Evolutionary conservation across 441 rosid genomes (phyloP).

Genomic region (Daphne laureola): DNA sequence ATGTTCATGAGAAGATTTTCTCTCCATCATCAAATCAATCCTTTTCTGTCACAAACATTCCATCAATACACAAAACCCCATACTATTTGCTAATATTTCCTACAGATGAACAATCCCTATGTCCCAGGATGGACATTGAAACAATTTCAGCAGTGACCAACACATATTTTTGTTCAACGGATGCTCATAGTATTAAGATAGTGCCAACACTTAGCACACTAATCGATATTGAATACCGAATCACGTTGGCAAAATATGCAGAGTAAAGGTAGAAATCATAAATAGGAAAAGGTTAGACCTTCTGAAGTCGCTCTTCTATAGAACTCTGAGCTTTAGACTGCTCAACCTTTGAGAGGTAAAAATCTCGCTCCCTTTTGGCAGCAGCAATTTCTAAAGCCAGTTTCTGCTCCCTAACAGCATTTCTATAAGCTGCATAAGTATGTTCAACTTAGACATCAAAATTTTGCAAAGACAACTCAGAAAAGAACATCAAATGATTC

Average conservation of each 20-base stretch:
- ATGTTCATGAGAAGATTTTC: too few relatives aligned
- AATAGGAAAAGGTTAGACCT: constrained; percentile 34
- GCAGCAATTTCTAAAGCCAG: constrained; percentile 74
- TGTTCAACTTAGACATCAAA: constrained; percentile 15
- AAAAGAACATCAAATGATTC: constrained; percentile 8
- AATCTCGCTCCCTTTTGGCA: constrained; percentile 87
- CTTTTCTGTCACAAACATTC: too few relatives aligned
- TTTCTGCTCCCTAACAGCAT: constrained; percentile 73
- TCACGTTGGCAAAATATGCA: background rate
- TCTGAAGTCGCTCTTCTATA: constrained; percentile 71
- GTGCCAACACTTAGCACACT: background rate
- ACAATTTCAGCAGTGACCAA: background rate
- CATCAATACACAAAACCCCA: too few relatives aligned
- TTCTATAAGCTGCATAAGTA: constrained; percentile 61
- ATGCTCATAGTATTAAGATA: too few relatives aligned
- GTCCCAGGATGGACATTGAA: too few relatives aligned
- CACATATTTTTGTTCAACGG: background rate
- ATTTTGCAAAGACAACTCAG: constrained; percentile 1
- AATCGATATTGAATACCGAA: background rate
- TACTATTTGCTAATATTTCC: too few relatives aligned
- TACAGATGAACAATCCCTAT: too few relatives aligned
- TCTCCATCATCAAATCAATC: too few relatives aligned
- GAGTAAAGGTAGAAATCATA: background rate
- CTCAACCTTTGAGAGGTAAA: constrained; percentile 73
- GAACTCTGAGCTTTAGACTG: constrained; percentile 55